phyloP scores from a whole-genome alignment of 495 filamentous ascomycete genomes.

The Podospora sp. region DNA sequence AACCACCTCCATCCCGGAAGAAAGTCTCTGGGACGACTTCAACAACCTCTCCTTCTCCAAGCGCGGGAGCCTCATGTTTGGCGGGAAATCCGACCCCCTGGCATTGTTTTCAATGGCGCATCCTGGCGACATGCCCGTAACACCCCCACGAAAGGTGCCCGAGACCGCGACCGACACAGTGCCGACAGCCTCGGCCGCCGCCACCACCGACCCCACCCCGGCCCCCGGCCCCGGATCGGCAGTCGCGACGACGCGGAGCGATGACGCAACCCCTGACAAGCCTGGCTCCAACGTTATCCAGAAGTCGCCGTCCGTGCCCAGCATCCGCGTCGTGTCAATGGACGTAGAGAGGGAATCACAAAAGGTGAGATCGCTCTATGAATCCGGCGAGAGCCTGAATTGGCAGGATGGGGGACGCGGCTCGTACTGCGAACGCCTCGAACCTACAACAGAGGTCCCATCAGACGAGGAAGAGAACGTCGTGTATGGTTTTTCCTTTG shows the following conservation, averaged over 20 bases:
- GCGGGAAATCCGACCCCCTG: constrained; percentile 46
- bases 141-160: background rate
- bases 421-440: constrained; percentile 45
- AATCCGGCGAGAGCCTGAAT: constrained; percentile 65
- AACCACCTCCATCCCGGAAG: constrained; percentile 55
- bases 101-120: constrained; percentile 21
- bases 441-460: constrained; percentile 52
- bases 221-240: background rate
- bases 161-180: constrained; percentile 1
- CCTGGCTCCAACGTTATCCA: constrained; percentile 15
- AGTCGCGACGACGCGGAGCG: constrained; percentile 7
- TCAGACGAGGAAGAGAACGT: constrained; percentile 54
- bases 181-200: background rate
- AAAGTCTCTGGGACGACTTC: constrained; percentile 54
- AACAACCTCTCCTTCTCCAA: constrained; percentile 57
- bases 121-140: background rate
- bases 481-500: constrained; percentile 55
- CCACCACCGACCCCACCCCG: background rate
- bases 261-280: constrained; percentile 4
- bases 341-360: constrained; percentile 85
- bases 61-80: constrained; percentile 67
- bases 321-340: constrained; percentile 64
- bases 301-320: constrained; percentile 37
- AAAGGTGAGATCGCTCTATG: constrained; percentile 91
- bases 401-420: constrained; percentile 58